phyloP scores from a whole-genome alignment of 1,139 yeast genomes.

The Pichia sp. region DNA sequence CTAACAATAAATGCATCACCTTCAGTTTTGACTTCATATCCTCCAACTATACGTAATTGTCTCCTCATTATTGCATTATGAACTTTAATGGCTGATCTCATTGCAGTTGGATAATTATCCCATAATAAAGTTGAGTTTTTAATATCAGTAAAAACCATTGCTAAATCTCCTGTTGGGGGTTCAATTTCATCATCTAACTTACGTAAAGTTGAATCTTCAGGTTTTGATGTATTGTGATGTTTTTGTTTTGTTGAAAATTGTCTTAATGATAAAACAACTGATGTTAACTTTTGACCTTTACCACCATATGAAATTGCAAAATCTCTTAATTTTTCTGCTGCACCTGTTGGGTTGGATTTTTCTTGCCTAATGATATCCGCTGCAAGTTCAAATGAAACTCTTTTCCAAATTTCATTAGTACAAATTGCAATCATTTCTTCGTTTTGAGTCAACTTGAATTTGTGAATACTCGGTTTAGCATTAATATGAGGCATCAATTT shows the following conservation, averaged over 20 bases:
- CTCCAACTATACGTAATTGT: constrained; percentile 85
- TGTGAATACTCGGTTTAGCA: constrained; percentile 76
- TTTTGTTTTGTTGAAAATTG: constrained; percentile 39
- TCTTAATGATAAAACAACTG: constrained; percentile 68
- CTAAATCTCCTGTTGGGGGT: constrained; percentile 91
- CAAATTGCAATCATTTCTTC: constrained; percentile 89
- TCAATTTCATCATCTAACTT: constrained; percentile 86
- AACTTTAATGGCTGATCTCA: constrained; percentile 93
- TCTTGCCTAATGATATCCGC: constrained; percentile 86
- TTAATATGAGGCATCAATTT: constrained; percentile 82
- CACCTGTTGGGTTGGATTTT: constrained; percentile 77
- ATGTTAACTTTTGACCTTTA: constrained; percentile 64
- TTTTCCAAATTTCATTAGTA: constrained; percentile 80
- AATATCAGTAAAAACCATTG: constrained; percentile 95
- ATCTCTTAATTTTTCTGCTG: constrained; percentile 90
- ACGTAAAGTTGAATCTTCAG: constrained; percentile 76
- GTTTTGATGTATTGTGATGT: constrained; percentile 40
- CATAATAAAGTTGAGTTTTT: constrained; percentile 88
- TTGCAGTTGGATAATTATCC: constrained; percentile 90
- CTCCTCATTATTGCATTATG: constrained; percentile 95
- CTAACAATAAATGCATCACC: constrained; percentile 99
- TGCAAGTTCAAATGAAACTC: constrained; percentile 73
- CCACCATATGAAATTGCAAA: constrained; percentile 93
- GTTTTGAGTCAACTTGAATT: constrained; percentile 53
- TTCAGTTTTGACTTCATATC: constrained; percentile 97